phyloP scores from a whole-genome alignment of 2,329 filamentous ascomycete genomes.

The Colletotrichum acutatum region DNA sequence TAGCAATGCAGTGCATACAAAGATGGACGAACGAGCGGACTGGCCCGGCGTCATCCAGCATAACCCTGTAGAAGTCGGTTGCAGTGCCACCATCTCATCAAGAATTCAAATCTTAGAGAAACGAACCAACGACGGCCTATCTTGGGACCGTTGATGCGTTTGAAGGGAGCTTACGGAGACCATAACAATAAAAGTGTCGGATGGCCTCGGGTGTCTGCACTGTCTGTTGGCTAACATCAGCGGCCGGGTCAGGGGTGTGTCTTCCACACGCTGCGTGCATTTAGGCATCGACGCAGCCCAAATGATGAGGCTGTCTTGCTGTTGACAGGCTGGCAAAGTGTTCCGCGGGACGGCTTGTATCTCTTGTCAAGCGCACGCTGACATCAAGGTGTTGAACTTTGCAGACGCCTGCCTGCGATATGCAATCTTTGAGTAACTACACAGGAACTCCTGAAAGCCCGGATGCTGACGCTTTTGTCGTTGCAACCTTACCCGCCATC shows the following conservation, averaged over 20 bases:
- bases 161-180: neutral
- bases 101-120: neutral
- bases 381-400: slow-evolving; percentile 29
- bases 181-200: neutral
- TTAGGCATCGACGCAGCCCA: slow-evolving; percentile 38
- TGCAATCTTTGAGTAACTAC: neutral
- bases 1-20: slow-evolving; percentile 5
- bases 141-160: neutral
- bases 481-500: slow-evolving; percentile 13
- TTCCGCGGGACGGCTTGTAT: slow-evolving; percentile 12
- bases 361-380: slow-evolving; percentile 18
- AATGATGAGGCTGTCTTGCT: slow-evolving; percentile 35
- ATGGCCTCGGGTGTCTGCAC: slow-evolving; percentile 11
- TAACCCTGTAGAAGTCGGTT: neutral
- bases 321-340: slow-evolving; percentile 32
- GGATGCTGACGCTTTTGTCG: neutral
- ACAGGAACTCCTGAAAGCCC: neutral
- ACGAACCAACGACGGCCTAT: neutral
- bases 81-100: slow-evolving; percentile 9
- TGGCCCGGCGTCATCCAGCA: slow-evolving; percentile 8
- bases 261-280: slow-evolving; percentile 15
- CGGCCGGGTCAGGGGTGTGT: slow-evolving; percentile 5
- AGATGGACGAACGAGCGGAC: slow-evolving; percentile 19
- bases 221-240: slow-evolving; percentile 14
- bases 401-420: slow-evolving; percentile 7